These are phyloP conservation scores for Leucocoprinus sp. DNA, from an alignment of 768 basidiomycete genomes.

Conservation along the genomic window DNA sequence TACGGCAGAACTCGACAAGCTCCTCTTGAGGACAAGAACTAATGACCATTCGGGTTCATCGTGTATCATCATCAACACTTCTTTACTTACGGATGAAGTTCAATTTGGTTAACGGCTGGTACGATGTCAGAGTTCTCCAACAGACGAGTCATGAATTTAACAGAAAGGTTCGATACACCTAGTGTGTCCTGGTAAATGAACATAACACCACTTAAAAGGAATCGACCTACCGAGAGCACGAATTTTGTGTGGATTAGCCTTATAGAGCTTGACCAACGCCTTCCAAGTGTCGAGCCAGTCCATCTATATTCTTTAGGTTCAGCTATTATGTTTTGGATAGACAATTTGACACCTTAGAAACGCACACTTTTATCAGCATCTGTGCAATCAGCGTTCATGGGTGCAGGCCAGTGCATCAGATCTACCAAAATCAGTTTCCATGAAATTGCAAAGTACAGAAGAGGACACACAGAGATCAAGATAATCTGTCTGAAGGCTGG, in stretches of 20 bases:
- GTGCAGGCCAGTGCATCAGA: constrained; percentile 81
- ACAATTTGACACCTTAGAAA: background rate
- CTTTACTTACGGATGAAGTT: constrained; percentile 58
- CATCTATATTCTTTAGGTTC: constrained; percentile 20
- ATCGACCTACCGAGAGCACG: constrained; percentile 56
- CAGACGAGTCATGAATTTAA: constrained; percentile 54
- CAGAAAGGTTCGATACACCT: constrained; percentile 68
- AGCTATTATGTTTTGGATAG: background rate
- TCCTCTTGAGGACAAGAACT: constrained; percentile 62
- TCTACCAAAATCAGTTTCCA: constrained; percentile 25
- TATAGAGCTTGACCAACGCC: constrained; percentile 60
- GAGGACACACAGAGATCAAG: constrained; percentile 61
- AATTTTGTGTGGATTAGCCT: constrained; percentile 60
- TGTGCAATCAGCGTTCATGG: constrained; percentile 49
- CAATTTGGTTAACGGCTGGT: constrained; percentile 78
- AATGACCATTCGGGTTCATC: background rate
- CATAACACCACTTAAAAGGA: background rate
- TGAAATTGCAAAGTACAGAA: background rate
- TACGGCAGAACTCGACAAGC: constrained; percentile 49
- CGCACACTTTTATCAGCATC: constrained; percentile 39
- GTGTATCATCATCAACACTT: background rate
- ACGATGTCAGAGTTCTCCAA: constrained; percentile 47
- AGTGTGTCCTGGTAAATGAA: background rate
- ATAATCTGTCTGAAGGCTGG: constrained; percentile 63
- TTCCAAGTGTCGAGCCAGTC: constrained; percentile 78